phyloP scores from a whole-genome alignment of 306 rosid species.

The Senna tora region DNA sequence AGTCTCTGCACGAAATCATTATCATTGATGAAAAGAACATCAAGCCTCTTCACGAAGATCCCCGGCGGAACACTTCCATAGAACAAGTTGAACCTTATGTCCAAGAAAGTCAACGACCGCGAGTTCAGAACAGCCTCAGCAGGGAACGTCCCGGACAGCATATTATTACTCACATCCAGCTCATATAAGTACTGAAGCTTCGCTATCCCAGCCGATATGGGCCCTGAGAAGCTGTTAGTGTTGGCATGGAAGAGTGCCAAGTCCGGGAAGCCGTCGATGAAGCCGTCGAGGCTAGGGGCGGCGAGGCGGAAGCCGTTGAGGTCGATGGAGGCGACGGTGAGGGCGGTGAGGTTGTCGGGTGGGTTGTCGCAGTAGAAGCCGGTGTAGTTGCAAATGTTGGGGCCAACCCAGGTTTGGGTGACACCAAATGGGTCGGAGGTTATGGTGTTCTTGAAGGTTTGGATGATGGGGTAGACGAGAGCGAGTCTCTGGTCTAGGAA shows the following conservation, averaged over 20 bases:
- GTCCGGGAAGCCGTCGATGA: slow-evolving; percentile 77
- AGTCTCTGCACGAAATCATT: slow-evolving; percentile 63
- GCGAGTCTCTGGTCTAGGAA: slow-evolving; percentile 68
- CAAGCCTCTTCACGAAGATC: slow-evolving; percentile 54
- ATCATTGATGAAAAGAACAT: slow-evolving; percentile 74
- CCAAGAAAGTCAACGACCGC: slow-evolving; percentile 58
- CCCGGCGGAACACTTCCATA: slow-evolving; percentile 69
- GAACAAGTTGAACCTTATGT: slow-evolving; percentile 71
- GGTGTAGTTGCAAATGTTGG: slow-evolving; percentile 70
- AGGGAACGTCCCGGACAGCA: slow-evolving; percentile 69
- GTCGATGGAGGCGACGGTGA: slow-evolving; percentile 68
- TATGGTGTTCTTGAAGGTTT: slow-evolving; percentile 72
- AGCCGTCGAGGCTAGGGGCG: slow-evolving; percentile 70
- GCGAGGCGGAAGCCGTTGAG: slow-evolving; percentile 73
- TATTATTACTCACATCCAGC: slow-evolving; percentile 81
- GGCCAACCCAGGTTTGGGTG: slow-evolving; percentile 77
- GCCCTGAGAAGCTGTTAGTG: slow-evolving; percentile 71
- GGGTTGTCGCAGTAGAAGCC: slow-evolving; percentile 83
- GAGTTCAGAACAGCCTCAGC: slow-evolving; percentile 53
- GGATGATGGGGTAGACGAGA: slow-evolving; percentile 65
- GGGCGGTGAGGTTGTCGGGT: slow-evolving; percentile 68
- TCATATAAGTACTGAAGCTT: slow-evolving; percentile 64
- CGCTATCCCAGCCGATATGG: slow-evolving; percentile 58
- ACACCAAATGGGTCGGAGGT: slow-evolving; percentile 72
- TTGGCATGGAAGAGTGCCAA: slow-evolving; percentile 85